Base-by-base conservation (phyloP, 2,329 filamentous ascomycete genomes). In the Escovopsis sp. region DNA sequence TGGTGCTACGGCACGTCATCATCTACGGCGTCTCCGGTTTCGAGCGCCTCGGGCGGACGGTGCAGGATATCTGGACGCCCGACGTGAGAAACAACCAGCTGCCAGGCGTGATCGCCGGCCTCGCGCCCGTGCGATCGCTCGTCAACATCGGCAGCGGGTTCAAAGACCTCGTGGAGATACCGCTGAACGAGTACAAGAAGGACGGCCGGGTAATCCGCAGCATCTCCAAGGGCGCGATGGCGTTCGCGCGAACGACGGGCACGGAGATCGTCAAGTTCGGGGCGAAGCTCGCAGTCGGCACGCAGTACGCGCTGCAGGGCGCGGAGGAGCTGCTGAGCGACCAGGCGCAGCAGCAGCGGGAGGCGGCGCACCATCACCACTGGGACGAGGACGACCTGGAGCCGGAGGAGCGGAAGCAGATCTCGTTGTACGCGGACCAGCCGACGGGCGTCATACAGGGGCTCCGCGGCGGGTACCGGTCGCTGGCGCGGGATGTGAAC, bases 61-160 rank as follows among this genome's bases (percentile, higher is more conserved):
- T 98, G 25, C 96, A 96, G 51, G 85, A 93, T 51, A 83, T 94
- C 30, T 98, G 90, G 90, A 92, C 79, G 70, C 86, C 86, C 1
- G 88, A 98, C 51, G 81, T 98, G 37, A 85, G 81, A 52, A 66
- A 71, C 13, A 92, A 88, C 45, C 90, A 98, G 54, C 76, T 98
- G 5, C 85, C 86, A 1, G 77, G 80, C 2, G 81, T 98, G 1
- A 69, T 98, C 26, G 83, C 86, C 3, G 90, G 90, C 15, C 66
- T 98, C 5, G 87, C 87, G 0, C 83, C 86, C 1, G 78, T 96
- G n/a, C 76, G 86, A 12, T 85, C 85, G 2, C 62, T 98, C 2
- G 88, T 92, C 34, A 94, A 93, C 45, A 83, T 98, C 8, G 85
- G 87, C 21, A 81, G 78, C 37, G 88, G 88, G 2, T 75, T 98